Evolutionary conservation across 1,139 yeast species (phyloP).

Genomic region (Geotrichum siamense): DNA sequence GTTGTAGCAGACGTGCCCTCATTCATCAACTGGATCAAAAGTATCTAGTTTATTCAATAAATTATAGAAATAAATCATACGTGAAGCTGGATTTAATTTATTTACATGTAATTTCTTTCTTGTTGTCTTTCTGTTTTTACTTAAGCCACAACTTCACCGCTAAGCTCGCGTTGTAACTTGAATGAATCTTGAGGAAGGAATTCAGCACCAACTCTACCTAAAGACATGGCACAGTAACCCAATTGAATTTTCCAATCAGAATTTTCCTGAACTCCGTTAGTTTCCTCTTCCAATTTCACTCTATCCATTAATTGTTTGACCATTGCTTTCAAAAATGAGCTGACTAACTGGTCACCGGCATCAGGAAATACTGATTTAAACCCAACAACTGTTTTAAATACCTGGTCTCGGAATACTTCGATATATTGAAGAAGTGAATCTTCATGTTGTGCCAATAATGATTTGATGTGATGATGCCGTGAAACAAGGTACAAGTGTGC

Average conservation of each 20-base stretch:
- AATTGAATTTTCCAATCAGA: conserved; percentile 53
- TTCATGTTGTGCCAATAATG: conserved; percentile 51
- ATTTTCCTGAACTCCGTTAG: conserved; percentile 37
- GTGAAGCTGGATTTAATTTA: too few species aligned
- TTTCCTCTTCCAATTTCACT: conserved; percentile 29
- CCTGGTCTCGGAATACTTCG: conserved; percentile 77
- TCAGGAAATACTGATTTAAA: conserved; percentile 55
- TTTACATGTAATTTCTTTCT: not conserved
- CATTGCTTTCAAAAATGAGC: conserved; percentile 40
- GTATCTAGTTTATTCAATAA: not conserved
- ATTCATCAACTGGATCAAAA: conserved; percentile 45
- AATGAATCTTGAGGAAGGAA: conserved; percentile 38
- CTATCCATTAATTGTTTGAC: conserved; percentile 34
- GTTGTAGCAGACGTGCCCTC: conserved; percentile 63
- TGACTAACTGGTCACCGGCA: conserved; percentile 34
- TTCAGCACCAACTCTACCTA: conserved; percentile 63
- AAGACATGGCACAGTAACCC: conserved; percentile 68
- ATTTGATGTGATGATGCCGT: conserved; percentile 31
- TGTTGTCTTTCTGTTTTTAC: not conserved
- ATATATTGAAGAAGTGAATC: conserved; percentile 69
- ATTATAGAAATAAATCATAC: not conserved
- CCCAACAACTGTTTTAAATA: conserved; percentile 63
- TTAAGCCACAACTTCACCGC: conserved; percentile 1
- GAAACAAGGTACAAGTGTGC: conserved; percentile 35
- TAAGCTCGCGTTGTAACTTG: not conserved